Conservation (phyloP, 306 rosid genomes). For the Lathyrus sativus region DNA sequence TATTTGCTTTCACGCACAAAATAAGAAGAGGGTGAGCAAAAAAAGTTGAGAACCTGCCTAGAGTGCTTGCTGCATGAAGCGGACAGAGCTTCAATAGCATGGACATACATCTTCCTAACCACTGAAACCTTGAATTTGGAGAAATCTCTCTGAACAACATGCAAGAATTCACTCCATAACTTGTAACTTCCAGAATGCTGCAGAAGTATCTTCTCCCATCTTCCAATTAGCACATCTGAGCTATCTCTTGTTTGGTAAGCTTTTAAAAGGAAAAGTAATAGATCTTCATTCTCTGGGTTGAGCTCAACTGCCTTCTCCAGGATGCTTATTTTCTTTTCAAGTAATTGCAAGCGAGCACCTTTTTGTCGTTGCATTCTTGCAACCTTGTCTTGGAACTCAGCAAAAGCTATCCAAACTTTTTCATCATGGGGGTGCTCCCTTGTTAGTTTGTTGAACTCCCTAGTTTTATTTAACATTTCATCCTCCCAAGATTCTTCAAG, state of each 20-base stretch:
- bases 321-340: constrained; percentile 94
- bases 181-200: constrained; percentile 70
- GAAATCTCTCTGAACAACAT: constrained; percentile 79
- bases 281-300: constrained; percentile 79
- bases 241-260: constrained; percentile 78
- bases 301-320: constrained; percentile 90
- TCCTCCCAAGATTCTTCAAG: constrained; percentile 98
- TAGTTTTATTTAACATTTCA: constrained; percentile 73
- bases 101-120: constrained; percentile 81
- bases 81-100: constrained; percentile 91
- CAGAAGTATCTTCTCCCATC: constrained; percentile 89
- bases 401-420: constrained; percentile 77
- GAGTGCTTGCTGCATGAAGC: constrained; percentile 80
- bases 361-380: constrained; percentile 86
- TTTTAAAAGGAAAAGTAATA: constrained; percentile 79
- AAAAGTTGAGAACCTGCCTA: constrained; percentile 93
- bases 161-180: constrained; percentile 90
- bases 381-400: constrained; percentile 87
- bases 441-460: constrained; percentile 79
- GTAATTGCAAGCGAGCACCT: constrained; percentile 94
- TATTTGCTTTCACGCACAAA: not conserved
- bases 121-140: constrained; percentile 92
- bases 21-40: constrained; percentile 27
- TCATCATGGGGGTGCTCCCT: constrained; percentile 89
- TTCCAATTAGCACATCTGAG: constrained; percentile 70